A percentile compares a stretch with the other conserved stretches of the same genome.
phyloP scores from a whole-genome alignment of 2,329 filamentous ascomycete species.

The Penicillium italicum region DNA sequence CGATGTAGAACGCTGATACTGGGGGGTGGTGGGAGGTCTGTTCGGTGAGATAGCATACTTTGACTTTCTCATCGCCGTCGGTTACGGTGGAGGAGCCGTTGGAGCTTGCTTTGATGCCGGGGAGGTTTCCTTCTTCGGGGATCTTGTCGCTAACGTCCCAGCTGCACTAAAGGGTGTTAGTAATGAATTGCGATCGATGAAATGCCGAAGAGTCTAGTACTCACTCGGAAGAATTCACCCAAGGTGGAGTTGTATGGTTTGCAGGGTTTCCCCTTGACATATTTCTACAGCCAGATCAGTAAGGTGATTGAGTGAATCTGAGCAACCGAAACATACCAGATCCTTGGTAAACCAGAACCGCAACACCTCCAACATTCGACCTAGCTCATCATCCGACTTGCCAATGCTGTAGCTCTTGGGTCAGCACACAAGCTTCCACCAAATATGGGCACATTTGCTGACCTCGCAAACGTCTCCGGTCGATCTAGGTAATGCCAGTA shows the following conservation, averaged over 20 bases:
- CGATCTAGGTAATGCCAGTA: constrained; percentile 99
- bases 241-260: constrained; percentile 98
- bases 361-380: constrained; percentile 90
- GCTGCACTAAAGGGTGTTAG: constrained; percentile 62
- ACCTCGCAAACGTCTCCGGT: constrained; percentile 80
- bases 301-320: constrained; percentile 1
- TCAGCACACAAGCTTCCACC: constrained; percentile 35
- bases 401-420: constrained; percentile 57
- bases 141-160: constrained; percentile 86
- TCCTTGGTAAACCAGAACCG: constrained; percentile 99
- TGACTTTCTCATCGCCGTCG: constrained; percentile 53
- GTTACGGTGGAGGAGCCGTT: constrained; percentile 34
- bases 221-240: constrained; percentile 92
- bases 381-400: constrained; percentile 84
- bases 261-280: constrained; percentile 96
- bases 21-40: constrained; percentile 98
- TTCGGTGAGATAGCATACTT: constrained; percentile 91
- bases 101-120: constrained; percentile 30
- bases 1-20: constrained; percentile 91
- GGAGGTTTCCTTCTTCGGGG: constrained; percentile 54
- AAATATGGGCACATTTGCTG: constrained; percentile 28
- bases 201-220: constrained; percentile 24
- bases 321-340: constrained; percentile 50
- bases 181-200: background rate
- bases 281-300: constrained; percentile 60